Evolutionary conservation across 768 basidiomycete species (phyloP).

Genomic region (Coprinellus micaceus): DNA sequence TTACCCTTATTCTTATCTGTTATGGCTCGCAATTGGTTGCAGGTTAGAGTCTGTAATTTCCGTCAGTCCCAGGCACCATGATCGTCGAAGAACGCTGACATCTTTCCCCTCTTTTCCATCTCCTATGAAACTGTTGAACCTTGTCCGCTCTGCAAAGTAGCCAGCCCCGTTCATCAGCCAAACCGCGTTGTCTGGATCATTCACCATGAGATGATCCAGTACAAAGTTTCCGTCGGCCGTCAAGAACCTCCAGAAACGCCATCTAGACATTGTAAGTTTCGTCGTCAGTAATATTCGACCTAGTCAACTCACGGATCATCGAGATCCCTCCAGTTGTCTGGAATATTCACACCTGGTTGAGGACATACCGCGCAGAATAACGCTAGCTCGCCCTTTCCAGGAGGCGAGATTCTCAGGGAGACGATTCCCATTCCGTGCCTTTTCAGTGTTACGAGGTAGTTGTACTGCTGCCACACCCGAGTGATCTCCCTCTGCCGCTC

Average conservation of each 20-base stretch:
- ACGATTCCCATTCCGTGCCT: conserved; percentile 15
- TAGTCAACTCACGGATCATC: no score
- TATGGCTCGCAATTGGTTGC: neutral
- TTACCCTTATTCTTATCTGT: neutral
- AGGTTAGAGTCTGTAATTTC: neutral
- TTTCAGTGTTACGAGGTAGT: conserved; percentile 12
- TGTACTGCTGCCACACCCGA: neutral
- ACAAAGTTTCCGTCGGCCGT: neutral
- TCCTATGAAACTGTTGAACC: neutral
- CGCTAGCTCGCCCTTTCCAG: no score
- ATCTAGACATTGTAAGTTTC: neutral
- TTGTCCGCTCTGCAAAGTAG: neutral
- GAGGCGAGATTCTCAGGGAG: no score
- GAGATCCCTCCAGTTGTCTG: no score
- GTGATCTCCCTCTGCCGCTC: neutral
- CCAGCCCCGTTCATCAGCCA: neutral
- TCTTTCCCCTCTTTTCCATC: neutral
- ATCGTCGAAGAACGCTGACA: neutral
- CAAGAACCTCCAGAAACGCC: neutral
- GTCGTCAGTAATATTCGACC: no score
- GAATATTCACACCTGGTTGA: no score
- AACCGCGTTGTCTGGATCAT: neutral
- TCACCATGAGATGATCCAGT: neutral
- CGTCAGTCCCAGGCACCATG: neutral
- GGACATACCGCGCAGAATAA: no score